phyloP scores from a whole-genome alignment of 1,284 basidiomycete species.

The Coniophora puteana region DNA sequence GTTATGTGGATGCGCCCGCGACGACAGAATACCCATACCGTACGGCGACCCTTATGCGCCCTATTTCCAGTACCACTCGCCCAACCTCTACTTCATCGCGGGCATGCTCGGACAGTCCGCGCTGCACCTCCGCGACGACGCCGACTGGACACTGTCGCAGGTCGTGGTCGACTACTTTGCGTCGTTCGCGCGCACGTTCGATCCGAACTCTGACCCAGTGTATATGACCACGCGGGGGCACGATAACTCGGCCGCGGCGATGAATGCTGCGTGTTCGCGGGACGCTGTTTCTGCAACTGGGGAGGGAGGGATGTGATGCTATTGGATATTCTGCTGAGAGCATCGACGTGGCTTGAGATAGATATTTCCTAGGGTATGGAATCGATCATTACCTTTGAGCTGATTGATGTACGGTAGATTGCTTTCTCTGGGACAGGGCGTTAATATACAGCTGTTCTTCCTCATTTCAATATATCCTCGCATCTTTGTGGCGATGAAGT shows the following conservation, averaged over 20 bases:
- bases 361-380: constrained; percentile 11
- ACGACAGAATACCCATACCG: constrained; percentile 28
- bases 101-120: constrained; percentile 28
- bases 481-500: no score
- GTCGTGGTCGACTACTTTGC: constrained; percentile 34
- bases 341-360: constrained; percentile 10
- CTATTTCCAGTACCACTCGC: constrained; percentile 36
- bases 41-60: constrained; percentile 29
- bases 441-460: no score
- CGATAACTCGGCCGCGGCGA: constrained; percentile 7
- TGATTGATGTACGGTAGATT: no score
- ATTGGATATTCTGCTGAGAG: constrained; percentile 8
- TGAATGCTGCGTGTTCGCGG: neutral
- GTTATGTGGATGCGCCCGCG: no score
- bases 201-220: constrained; percentile 35
- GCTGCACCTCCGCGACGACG: constrained; percentile 33
- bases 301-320: constrained; percentile 8
- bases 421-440: no score
- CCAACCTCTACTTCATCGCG: constrained; percentile 36
- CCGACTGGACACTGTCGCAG: constrained; percentile 36
- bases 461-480: no score
- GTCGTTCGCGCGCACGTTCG: constrained; percentile 34
- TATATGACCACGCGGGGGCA: constrained; percentile 33
- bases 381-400: constrained; percentile 10
- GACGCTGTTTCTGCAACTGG: neutral